Percentiles rank a stretch among this genome's conserved stretches.
phyloP scores from a whole-genome alignment of 108 stramenopile genomes.

The Cyclotella cryptica region DNA sequence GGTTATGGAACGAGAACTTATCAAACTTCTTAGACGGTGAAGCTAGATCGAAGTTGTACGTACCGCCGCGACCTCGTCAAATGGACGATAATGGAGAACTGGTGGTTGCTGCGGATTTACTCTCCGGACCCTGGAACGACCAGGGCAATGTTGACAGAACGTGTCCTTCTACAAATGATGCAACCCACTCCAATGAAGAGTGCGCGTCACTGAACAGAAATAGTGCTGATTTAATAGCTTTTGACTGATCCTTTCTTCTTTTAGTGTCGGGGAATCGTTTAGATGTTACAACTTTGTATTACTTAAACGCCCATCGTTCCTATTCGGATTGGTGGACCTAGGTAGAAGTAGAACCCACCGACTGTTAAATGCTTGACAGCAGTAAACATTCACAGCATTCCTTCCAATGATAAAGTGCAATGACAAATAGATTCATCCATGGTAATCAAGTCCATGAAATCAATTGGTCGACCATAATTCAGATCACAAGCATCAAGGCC shows the following conservation, averaged over 20 bases:
- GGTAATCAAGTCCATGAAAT: not conserved
- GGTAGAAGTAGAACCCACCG: no score
- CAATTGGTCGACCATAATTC: not conserved
- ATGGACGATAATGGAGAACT: slow-evolving; percentile 40
- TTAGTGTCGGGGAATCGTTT: no score
- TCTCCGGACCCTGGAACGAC: slow-evolving; percentile 28
- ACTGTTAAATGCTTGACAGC: no score
- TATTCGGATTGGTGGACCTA: no score
- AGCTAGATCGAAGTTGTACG: slow-evolving; percentile 13
- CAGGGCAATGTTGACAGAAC: not conserved
- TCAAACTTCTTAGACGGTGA: slow-evolving; percentile 23
- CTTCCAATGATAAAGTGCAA: not conserved
- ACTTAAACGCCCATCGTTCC: no score
- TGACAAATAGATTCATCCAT: not conserved
- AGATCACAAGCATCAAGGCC: not conserved
- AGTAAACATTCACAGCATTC: no score
- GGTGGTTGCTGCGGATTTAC: slow-evolving; percentile 39
- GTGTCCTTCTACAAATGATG: not conserved
- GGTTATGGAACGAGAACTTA: slow-evolving; percentile 69
- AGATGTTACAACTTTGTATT: not conserved
- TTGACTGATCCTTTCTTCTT: no score
- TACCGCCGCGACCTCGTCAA: slow-evolving; percentile 38
- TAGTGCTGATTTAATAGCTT: slow-evolving; percentile 18
- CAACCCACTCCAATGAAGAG: not conserved
- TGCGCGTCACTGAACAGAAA: not conserved